Evolutionary conservation across 345 rosid genomes (phyloP).

Genomic region (Syzygium grande): DNA sequence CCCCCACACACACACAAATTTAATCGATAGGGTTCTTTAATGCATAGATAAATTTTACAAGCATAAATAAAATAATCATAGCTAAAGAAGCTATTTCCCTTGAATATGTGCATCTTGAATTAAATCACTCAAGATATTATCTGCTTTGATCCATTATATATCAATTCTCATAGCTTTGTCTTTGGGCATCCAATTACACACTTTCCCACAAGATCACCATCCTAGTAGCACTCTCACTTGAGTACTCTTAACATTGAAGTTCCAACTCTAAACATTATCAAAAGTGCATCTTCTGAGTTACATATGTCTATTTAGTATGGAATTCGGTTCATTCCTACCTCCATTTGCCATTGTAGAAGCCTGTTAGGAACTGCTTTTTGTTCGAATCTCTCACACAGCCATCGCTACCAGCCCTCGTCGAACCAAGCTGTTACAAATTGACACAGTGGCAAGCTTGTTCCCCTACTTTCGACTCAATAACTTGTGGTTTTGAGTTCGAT

Average conservation of each 20-base stretch:
- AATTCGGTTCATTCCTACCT: not conserved
- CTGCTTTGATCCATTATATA: not conserved
- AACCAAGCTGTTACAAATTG: not conserved
- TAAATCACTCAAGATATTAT: not conserved
- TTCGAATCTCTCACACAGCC: not conserved
- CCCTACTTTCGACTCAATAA: not conserved
- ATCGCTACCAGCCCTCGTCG: not conserved
- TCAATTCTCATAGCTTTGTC: not conserved
- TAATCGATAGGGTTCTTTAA: not conserved
- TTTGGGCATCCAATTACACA: not conserved
- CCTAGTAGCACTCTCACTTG: not conserved
- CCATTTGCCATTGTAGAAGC: not conserved
- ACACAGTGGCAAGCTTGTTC: not conserved
- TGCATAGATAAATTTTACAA: not conserved
- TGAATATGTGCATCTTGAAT: not conserved
- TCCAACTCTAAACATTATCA: not conserved
- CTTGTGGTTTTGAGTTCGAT: not conserved
- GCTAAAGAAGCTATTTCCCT: not conserved
- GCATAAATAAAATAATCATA: not conserved
- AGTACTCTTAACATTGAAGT: not conserved
- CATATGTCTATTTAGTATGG: not conserved
- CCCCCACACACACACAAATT: not conserved
- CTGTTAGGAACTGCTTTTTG: fast-evolving
- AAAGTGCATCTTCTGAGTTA: not conserved
- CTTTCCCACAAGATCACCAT: not conserved